phyloP scores from a whole-genome alignment of 2,329 filamentous ascomycete species.

The Penicillium janthinellum region DNA sequence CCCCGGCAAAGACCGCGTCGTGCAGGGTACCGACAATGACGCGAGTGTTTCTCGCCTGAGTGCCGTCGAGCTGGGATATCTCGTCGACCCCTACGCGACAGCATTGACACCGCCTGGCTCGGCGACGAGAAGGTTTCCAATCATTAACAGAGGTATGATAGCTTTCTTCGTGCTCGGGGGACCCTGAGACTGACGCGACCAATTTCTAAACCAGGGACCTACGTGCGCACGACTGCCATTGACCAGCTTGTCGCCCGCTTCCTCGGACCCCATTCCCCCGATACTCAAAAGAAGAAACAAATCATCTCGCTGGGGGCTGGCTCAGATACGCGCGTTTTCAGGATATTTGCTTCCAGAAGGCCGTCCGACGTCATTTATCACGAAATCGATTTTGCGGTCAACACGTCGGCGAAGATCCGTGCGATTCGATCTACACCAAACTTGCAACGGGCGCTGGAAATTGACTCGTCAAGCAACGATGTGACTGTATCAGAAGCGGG shows the following conservation, averaged over 20 bases:
- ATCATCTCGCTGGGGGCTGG: slow-evolving; percentile 92
- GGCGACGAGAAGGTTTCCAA: slow-evolving; percentile 70
- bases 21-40: slow-evolving; percentile 90
- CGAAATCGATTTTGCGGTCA: slow-evolving; percentile 84
- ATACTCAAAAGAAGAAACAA: slow-evolving; percentile 54
- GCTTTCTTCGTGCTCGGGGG: slow-evolving; percentile 6
- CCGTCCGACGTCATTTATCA: slow-evolving; percentile 70
- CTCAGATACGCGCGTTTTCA: slow-evolving; percentile 86
- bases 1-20: slow-evolving; percentile 65
- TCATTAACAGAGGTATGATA: slow-evolving; percentile 82
- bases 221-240: slow-evolving; percentile 81
- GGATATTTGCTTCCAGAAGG: slow-evolving; percentile 58
- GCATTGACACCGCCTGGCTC: slow-evolving; percentile 61
- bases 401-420: slow-evolving; percentile 67
- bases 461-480: slow-evolving; percentile 32
- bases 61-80: slow-evolving; percentile 81
- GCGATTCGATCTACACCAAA: slow-evolving; percentile 38
- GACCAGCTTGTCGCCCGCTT: slow-evolving; percentile 76
- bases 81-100: slow-evolving; percentile 76
- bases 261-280: slow-evolving; percentile 48
- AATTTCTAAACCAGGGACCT: slow-evolving; percentile 67
- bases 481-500: slow-evolving; percentile 42
- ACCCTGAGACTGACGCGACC: neutral
- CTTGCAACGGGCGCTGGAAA: slow-evolving; percentile 35
- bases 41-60: slow-evolving; percentile 86